Evolutionary conservation across 768 basidiomycete genomes (phyloP), one percentile per base, ranked within the genome.

Genomic region (Rhizopogon vinicolor): DNA sequence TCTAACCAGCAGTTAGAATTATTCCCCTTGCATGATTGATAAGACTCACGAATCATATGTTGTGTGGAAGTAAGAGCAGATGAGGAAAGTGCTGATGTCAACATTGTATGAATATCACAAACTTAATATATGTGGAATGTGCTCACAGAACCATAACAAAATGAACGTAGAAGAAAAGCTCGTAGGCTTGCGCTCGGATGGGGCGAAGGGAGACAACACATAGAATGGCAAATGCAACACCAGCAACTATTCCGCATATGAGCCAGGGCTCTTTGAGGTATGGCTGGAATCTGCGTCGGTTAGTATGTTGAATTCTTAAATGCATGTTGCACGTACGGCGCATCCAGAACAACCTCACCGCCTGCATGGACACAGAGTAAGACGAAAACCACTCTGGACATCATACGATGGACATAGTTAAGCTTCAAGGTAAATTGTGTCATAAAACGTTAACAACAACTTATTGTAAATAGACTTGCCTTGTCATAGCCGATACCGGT

Each of bases 401-500:
- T 31, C 31, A 31, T 31, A 31, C 80, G 75, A 62, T 83, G 81
- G 5, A 71, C 41, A 41, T 68, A 66, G 60, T 68, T 71, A 22
- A 72, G 57, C 71, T 72, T 44, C 7, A 25, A 29, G 9, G 16
- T 8, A 29, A 39, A 43, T 19, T 46, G 16, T 16, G 9, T 25
- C 9, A 12, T n/a, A 6, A 9, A 35, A 37, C 7, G n/a, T 25
- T n/a, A 13, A 0, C 1, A n/a, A 19, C n/a, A 7, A 48, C 10
- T 19, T 25, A 43, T 7, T 31, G 8, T 25, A 48, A 31, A 31
- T 31, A 33, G 16, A 56, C 75, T 67, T 18, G 81, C 70, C 78
- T 81, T 64, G 37, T 70, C 68, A 52, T 65, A 77, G 55, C 78
- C 77, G 46, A 84, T 67, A 16, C 81, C 80, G 4, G 81, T 84